phyloP scores from a whole-genome alignment of 208 protist species.

The Tritrichomonas foetus region DNA sequence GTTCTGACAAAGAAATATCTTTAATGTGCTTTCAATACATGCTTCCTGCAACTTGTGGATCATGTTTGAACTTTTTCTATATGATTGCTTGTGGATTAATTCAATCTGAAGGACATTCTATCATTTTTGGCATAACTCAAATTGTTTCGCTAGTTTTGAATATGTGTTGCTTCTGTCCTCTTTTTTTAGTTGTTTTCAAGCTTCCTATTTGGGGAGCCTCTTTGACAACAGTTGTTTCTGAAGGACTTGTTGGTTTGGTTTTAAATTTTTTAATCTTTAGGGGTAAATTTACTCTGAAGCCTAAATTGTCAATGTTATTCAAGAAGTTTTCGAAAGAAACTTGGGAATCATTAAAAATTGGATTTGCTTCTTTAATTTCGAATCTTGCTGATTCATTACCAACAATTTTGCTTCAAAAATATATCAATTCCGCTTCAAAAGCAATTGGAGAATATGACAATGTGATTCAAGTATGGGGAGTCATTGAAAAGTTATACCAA shows the following conservation, averaged over 20 bases:
- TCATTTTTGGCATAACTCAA: background rate
- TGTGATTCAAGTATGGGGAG: background rate
- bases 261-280: background rate
- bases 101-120: background rate
- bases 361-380: background rate
- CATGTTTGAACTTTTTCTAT: background rate
- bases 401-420: background rate
- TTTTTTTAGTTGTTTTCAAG: background rate
- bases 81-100: background rate
- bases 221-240: background rate
- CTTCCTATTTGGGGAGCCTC: background rate
- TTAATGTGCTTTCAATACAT: background rate
- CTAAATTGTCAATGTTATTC: background rate
- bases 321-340: background rate
- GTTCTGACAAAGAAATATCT: background rate
- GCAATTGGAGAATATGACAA: background rate
- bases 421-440: background rate
- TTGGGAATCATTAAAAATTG: background rate
- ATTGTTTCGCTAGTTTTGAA: background rate
- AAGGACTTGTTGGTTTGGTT: background rate
- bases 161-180: background rate
- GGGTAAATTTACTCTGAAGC: background rate
- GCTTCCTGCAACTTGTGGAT: background rate
- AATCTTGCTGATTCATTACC: background rate
- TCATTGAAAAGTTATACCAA: background rate